Evolutionary conservation across 345 rosid species (phyloP).

Genomic region (Turritis glabra): DNA sequence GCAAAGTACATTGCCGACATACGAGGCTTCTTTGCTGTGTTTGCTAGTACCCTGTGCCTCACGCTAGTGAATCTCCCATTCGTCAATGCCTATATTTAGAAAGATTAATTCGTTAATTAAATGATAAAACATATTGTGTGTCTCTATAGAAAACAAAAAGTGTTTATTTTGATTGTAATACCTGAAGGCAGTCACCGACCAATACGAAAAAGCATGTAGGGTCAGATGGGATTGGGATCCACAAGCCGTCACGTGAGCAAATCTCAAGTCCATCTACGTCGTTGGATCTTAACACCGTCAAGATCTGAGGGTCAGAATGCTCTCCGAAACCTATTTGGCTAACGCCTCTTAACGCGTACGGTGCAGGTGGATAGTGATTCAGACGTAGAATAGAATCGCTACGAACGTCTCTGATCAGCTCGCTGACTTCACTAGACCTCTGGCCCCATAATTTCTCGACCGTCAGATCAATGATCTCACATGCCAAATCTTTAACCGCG

Average conservation of each 20-base stretch:
- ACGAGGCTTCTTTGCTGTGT: constrained; percentile 57
- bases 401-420: constrained; percentile 66
- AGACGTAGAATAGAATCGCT: constrained; percentile 76
- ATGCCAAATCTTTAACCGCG: constrained; percentile 60
- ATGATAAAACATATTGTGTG: not conserved
- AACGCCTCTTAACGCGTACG: constrained; percentile 29
- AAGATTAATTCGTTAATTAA: not conserved
- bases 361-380: constrained; percentile 74
- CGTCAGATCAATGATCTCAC: constrained; percentile 74
- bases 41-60: constrained; percentile 74
- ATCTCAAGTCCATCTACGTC: constrained; percentile 90
- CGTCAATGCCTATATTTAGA: constrained; percentile 58
- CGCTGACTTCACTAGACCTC: constrained; percentile 54
- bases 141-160: not conserved
- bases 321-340: constrained; percentile 80
- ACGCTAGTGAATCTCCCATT: constrained; percentile 87
- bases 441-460: constrained; percentile 76
- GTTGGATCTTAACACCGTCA: constrained; percentile 88
- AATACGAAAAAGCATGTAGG: constrained; percentile 73
- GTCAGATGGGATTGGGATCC: constrained; percentile 85
- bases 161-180: not conserved
- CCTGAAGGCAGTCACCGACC: constrained; percentile 89
- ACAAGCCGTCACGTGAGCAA: constrained; percentile 53
- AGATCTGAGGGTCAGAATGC: constrained; percentile 98
- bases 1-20: constrained; percentile 87